These are phyloP conservation scores for Claviceps lovelessii DNA, from an alignment of 2,329 filamentous ascomycete genomes.

Conservation along the genomic window DNA sequence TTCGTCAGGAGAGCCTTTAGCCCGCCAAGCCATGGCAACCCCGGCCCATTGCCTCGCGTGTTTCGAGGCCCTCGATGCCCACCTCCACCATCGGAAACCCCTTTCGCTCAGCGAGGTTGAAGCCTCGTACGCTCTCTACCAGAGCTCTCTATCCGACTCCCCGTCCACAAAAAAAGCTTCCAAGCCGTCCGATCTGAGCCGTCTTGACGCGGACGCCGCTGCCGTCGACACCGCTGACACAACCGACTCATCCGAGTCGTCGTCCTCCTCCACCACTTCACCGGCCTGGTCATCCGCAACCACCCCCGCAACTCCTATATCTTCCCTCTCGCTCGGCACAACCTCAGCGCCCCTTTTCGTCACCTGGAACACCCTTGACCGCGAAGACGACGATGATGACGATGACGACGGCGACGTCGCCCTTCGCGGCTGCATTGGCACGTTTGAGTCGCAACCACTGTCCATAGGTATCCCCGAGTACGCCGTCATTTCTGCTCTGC, in stretches of 20 bases:
- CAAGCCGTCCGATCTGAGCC: constrained; percentile 21
- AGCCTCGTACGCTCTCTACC: constrained; percentile 41
- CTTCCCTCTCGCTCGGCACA: constrained; percentile 21
- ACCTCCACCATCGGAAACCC: constrained; percentile 55
- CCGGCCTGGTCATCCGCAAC: constrained; percentile 25
- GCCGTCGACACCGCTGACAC: constrained; percentile 11
- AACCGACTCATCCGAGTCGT: constrained; percentile 13
- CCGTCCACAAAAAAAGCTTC: constrained; percentile 9
- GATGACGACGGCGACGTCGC: constrained; percentile 28
- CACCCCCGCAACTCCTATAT: constrained; percentile 30
- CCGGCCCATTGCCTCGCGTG: constrained; percentile 79
- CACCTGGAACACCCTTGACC: constrained; percentile 67
- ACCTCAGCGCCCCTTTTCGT: constrained; percentile 69
- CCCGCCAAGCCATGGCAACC: constrained; percentile 54
- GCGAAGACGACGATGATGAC: constrained; percentile 5
- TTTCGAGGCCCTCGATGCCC: constrained; percentile 73
- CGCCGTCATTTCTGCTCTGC: constrained; percentile 61
- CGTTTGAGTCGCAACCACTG: constrained; percentile 68
- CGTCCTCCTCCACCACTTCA: constrained; percentile 22
- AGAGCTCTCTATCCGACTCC: constrained; percentile 9
- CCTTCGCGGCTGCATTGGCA: constrained; percentile 90
- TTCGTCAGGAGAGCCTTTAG: not conserved
- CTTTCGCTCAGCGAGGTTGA: constrained; percentile 56
- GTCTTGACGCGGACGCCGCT: too few species aligned
- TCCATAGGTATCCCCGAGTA: constrained; percentile 62